These are phyloP conservation scores for Pleurotus eryngii DNA, from an alignment of 768 basidiomycete genomes.

Conservation along the genomic window DNA sequence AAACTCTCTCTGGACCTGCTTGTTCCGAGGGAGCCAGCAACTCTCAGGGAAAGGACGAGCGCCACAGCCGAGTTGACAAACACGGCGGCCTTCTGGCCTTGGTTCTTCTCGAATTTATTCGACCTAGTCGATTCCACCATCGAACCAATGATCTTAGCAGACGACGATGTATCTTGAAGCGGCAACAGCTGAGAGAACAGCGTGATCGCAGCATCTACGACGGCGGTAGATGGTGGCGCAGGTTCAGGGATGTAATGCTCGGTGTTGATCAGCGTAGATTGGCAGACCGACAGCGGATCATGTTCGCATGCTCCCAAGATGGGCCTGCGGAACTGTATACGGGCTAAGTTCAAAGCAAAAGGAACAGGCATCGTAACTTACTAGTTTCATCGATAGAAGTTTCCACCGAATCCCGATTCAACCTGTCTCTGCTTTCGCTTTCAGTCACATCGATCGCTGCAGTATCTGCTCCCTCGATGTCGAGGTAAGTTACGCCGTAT, in stretches of 20 bases:
- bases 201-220: constrained; percentile 84
- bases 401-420: constrained; percentile 80
- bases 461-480: constrained; percentile 45
- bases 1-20: constrained; percentile 53
- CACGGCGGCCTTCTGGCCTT: constrained; percentile 83
- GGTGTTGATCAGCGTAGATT: constrained; percentile 38
- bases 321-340: constrained; percentile 5
- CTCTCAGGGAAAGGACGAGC: constrained; percentile 59
- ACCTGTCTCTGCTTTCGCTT: constrained; percentile 39
- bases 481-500: constrained; percentile 80
- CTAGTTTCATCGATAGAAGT: constrained; percentile 72
- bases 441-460: constrained; percentile 29
- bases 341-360: background rate
- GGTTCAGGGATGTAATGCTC: constrained; percentile 54
- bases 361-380: constrained; percentile 30
- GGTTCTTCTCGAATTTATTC: constrained; percentile 8
- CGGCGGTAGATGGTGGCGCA: constrained; percentile 74
- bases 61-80: constrained; percentile 77
- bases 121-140: constrained; percentile 52
- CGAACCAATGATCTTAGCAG: constrained; percentile 33
- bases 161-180: constrained; percentile 61
- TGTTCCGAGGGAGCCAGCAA: background rate
- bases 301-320: constrained; percentile 73
- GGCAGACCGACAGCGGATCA: constrained; percentile 73
- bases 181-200: constrained; percentile 80